phyloP scores from a whole-genome alignment of 495 filamentous ascomycete genomes.

The Astrothelium macrocarpum region DNA sequence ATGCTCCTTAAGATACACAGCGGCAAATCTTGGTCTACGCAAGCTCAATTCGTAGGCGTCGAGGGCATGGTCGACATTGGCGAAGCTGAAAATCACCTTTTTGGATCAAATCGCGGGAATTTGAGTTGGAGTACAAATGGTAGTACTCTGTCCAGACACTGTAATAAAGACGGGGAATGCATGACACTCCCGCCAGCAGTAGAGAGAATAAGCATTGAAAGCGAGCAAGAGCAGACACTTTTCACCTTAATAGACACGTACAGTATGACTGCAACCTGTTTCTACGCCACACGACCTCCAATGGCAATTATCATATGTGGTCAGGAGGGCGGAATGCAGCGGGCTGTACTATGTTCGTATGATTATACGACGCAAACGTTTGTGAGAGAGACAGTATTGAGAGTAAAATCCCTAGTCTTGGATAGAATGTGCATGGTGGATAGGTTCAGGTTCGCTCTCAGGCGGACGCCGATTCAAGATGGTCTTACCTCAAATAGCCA shows the following conservation, averaged over 20 bases:
- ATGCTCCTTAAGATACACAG: constrained; percentile 9
- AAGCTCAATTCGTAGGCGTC: constrained; percentile 32
- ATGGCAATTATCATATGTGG: constrained; percentile 30
- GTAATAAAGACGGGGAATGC: constrained; percentile 10
- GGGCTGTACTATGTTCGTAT: constrained; percentile 31
- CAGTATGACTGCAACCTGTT: constrained; percentile 31
- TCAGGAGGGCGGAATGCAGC: constrained; percentile 35
- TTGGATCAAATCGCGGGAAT: constrained; percentile 18
- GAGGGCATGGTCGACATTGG: constrained; percentile 28
- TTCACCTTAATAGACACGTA: constrained; percentile 26
- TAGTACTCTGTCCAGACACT: constrained; percentile 23
- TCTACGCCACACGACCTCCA: constrained; percentile 33
- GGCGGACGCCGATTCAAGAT: neutral
- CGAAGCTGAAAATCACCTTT: constrained; percentile 26
- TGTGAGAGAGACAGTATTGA: constrained; percentile 24
- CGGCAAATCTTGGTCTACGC: constrained; percentile 22
- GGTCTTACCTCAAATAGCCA: neutral
- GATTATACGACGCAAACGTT: constrained; percentile 19
- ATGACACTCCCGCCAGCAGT: neutral
- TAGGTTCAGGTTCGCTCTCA: neutral
- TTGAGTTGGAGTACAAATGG: constrained; percentile 24
- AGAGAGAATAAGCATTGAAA: neutral
- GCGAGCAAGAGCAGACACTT: constrained; percentile 11
- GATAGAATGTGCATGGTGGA: constrained; percentile 11
- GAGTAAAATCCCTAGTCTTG: constrained; percentile 20